phyloP scores from a whole-genome alignment of 306 rosid genomes.

The Pterocarpus macrocarpus region DNA sequence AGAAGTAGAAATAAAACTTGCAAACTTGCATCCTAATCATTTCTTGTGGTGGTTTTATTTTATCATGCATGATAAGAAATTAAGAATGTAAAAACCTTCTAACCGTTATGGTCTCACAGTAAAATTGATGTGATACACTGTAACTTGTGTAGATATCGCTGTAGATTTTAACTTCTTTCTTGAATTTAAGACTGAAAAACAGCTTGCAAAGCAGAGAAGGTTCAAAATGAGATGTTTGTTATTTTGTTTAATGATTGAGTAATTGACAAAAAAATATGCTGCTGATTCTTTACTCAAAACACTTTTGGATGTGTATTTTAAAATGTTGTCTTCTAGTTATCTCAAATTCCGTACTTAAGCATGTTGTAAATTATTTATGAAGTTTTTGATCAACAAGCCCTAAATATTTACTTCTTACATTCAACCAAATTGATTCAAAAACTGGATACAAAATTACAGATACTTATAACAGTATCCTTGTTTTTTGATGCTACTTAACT shows the following conservation, averaged over 20 bases:
- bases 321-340: not conserved
- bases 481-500: not conserved
- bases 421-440: not conserved
- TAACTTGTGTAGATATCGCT: not conserved
- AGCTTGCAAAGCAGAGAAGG: not conserved
- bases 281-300: not conserved
- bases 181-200: not conserved
- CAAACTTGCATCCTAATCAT: not conserved
- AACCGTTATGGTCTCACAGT: not conserved
- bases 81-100: conserved; percentile 8
- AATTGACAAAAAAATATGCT: not conserved
- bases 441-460: not conserved
- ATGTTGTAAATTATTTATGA: not conserved
- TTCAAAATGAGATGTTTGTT: not conserved
- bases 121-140: conserved; percentile 3
- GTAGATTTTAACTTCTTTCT: conserved; percentile 4
- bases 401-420: not conserved
- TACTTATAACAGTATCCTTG: not conserved
- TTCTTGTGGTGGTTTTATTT: not conserved
- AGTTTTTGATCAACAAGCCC: not conserved
- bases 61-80: not conserved
- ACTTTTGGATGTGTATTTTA: not conserved
- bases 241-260: not conserved
- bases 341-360: not conserved
- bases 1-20: not conserved